Percentiles rank a stretch among this genome's conserved stretches.
Conservation (phyloP, 805 yeast species). For the Saccharomyces paradoxus region DNA sequence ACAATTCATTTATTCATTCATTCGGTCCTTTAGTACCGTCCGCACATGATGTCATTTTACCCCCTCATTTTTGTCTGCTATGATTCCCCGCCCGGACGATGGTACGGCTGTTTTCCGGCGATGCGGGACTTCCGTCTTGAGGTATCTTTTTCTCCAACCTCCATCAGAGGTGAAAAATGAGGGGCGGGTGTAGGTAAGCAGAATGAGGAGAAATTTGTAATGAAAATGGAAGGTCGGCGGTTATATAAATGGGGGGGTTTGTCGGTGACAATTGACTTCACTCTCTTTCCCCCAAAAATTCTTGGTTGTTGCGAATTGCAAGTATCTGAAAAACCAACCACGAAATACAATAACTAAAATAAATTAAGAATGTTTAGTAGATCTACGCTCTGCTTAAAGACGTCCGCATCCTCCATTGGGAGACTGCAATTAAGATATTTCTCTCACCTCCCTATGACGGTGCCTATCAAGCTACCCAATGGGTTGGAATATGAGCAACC, state of each 20-base stretch:
- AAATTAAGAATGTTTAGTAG: not conserved
- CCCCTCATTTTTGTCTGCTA: not conserved
- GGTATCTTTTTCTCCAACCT: not conserved
- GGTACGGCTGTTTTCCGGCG: not conserved
- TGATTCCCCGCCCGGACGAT: not conserved
- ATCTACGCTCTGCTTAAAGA: not conserved
- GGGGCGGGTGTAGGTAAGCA: not conserved
- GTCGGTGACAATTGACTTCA: not conserved
- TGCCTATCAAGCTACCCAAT: conserved; percentile 57
- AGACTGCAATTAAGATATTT: conserved; percentile 21
- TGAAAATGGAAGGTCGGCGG: not conserved
- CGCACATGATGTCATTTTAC: not conserved
- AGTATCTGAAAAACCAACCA: not conserved
- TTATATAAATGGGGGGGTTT: not conserved
- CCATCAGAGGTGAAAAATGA: not conserved
- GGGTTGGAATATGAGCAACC: conserved; percentile 72
- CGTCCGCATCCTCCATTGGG: conserved; percentile 1
- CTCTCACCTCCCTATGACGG: conserved; percentile 35
- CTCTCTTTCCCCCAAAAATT: not conserved
- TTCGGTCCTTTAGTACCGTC: not conserved
- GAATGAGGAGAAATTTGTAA: not conserved
- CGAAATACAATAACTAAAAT: not conserved
- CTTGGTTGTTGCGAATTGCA: not conserved
- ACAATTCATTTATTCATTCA: not conserved
- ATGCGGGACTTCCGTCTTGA: not conserved